Evolutionary conservation across 139 green algal species (phyloP).

Genomic region (Coccomyxa sp.): DNA sequence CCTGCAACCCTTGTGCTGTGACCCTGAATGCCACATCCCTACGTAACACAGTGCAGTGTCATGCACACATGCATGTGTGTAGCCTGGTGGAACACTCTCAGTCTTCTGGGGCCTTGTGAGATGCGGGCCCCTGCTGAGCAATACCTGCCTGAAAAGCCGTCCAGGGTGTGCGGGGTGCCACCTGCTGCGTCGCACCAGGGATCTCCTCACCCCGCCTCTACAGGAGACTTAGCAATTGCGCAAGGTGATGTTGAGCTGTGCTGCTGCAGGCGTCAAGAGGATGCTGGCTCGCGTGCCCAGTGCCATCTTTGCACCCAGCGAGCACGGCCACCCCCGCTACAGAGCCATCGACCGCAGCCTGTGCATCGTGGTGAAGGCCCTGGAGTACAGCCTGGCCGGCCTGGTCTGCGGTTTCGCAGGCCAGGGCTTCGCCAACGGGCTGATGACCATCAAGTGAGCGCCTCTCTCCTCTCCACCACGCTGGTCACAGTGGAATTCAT

Average conservation of each 20-base stretch:
- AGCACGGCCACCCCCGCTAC: constrained; percentile 50
- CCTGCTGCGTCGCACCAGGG: too few species aligned
- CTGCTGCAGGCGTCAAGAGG: constrained; percentile 27
- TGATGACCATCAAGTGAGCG: constrained; percentile 77
- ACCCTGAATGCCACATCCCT: too few species aligned
- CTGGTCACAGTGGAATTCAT: not conserved
- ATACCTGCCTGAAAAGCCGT: too few species aligned
- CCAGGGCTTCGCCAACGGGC: constrained; percentile 83
- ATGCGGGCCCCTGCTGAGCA: too few species aligned
- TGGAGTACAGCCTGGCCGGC: constrained; percentile 87
- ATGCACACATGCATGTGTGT: too few species aligned
- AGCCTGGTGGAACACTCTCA: too few species aligned
- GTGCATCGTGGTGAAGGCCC: constrained; percentile 73
- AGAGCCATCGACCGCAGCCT: constrained; percentile 38
- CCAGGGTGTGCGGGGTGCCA: too few species aligned
- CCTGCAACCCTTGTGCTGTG: not conserved
- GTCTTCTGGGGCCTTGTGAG: too few species aligned
- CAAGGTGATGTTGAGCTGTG: too few species aligned
- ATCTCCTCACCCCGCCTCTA: too few species aligned
- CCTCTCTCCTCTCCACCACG: not conserved
- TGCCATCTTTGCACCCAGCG: constrained; percentile 70
- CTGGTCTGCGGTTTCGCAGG: constrained; percentile 85
- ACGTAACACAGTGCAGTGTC: too few species aligned
- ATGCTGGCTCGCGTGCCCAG: constrained; percentile 51
- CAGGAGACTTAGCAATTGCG: too few species aligned